phyloP scores from a whole-genome alignment of 2,329 filamentous ascomycete species.

The Chaetomiaceae sp. region DNA sequence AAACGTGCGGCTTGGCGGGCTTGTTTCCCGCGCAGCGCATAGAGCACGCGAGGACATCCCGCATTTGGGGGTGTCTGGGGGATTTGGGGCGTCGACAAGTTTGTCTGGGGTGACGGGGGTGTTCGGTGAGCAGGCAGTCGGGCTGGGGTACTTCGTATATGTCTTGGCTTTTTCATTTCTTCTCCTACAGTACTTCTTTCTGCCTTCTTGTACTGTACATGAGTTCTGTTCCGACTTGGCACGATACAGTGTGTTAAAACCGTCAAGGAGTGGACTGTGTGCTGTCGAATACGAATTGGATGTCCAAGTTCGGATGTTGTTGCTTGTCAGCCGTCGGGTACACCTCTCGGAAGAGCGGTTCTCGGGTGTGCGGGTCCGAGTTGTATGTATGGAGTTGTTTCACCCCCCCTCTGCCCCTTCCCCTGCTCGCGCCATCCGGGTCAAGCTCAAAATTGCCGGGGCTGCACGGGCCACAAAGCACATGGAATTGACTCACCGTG shows the following conservation, averaged over 20 bases:
- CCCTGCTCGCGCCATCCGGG: neutral
- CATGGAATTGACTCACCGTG: no score
- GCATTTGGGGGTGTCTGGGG: neutral
- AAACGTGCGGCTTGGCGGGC: constrained; percentile 5
- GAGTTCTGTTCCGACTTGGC: no score
- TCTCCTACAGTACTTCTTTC: no score
- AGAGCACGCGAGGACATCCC: constrained; percentile 13
- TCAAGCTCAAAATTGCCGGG: constrained; percentile 2
- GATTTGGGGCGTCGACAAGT: neutral
- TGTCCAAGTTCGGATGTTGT: neutral
- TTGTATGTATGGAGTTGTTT: no score
- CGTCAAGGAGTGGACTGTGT: no score
- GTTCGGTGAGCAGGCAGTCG: neutral
- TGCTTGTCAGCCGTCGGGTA: neutral
- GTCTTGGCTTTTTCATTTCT: neutral
- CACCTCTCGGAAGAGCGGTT: neutral
- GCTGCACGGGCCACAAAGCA: constrained; percentile 12
- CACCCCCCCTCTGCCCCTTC: neutral
- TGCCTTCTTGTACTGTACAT: no score
- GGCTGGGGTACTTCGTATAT: no score
- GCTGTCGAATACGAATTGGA: no score
- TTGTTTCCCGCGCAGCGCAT: neutral
- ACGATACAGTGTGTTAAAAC: no score
- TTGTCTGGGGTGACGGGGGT: neutral
- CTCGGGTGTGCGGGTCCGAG: neutral